Conservation (phyloP, 306 rosid species). For the Hippophae gyantsensis region DNA sequence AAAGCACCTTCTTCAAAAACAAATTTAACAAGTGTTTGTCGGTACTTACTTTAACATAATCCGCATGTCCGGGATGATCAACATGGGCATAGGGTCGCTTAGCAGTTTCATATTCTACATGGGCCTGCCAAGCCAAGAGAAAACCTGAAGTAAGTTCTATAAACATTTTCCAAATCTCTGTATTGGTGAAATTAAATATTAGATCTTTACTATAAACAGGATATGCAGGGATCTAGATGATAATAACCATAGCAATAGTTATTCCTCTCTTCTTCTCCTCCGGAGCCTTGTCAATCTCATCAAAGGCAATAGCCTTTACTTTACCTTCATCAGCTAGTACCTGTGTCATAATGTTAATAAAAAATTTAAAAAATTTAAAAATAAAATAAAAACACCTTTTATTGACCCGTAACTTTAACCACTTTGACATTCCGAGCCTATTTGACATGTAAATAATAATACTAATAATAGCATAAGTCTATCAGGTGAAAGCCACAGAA, state of each 20-base stretch:
- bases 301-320: slow-evolving; percentile 56
- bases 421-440: not conserved
- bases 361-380: not conserved
- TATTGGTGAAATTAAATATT: not conserved
- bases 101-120: slow-evolving; percentile 56
- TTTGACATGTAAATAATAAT: not conserved
- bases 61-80: slow-evolving; percentile 80
- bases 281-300: slow-evolving; percentile 31
- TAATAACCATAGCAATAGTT: slow-evolving; percentile 59
- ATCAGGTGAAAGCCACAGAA: not conserved
- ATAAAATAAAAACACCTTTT: not conserved
- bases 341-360: slow-evolving; percentile 9
- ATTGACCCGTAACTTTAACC: not conserved
- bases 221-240: not conserved
- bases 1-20: not conserved
- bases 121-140: slow-evolving; percentile 37
- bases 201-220: not conserved
- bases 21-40: not conserved
- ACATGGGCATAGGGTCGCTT: slow-evolving; percentile 73
- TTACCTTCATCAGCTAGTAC: slow-evolving; percentile 68
- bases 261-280: slow-evolving; percentile 50
- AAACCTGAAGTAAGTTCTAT: slow-evolving; percentile 1
- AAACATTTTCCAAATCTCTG: not conserved
- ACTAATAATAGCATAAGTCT: not conserved
- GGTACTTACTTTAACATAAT: slow-evolving; percentile 57